Evolutionary conservation across 2,329 filamentous ascomycete genomes (phyloP).

Genomic region (Dactylellina haptotyla): DNA sequence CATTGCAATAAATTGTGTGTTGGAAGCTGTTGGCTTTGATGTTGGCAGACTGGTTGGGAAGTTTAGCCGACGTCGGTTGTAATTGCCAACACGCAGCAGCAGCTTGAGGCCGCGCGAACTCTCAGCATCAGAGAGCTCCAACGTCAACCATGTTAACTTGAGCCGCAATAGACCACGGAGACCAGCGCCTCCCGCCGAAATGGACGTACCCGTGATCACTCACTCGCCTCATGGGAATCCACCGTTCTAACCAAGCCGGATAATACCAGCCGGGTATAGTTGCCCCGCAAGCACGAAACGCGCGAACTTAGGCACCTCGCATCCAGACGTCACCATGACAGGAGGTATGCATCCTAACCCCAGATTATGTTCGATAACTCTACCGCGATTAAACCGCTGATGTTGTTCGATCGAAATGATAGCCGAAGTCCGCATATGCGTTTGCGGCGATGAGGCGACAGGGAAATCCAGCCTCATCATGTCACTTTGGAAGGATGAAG

Average conservation of each 20-base stretch:
- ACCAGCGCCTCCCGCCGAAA: slow-evolving; percentile 6
- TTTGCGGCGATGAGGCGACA: slow-evolving; percentile 65
- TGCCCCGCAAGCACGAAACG: background rate
- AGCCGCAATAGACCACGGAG: slow-evolving; percentile 6
- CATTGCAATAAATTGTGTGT: background rate
- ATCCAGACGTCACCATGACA: slow-evolving; percentile 14
- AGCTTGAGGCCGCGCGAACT: background rate
- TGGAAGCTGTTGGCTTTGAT: background rate
- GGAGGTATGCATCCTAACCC: slow-evolving; percentile 14
- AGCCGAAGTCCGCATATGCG: slow-evolving; percentile 52
- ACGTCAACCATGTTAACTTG: background rate
- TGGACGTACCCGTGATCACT: slow-evolving; percentile 10
- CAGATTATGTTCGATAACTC: background rate
- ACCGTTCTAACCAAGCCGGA: slow-evolving; percentile 2
- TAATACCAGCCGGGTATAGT: slow-evolving; percentile 14
- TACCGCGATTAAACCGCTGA: background rate
- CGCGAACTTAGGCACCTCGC: background rate
- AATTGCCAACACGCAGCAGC: background rate
- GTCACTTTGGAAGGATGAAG: slow-evolving; percentile 95
- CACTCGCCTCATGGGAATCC: background rate
- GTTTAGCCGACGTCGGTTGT: slow-evolving; percentile 4
- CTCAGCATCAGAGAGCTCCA: slow-evolving; percentile 6
- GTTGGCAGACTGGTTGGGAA: too few relatives aligned
- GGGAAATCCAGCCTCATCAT: slow-evolving; percentile 94
- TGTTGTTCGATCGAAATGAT: slow-evolving; percentile 14